phyloP scores from a whole-genome alignment of 257 asterid species.

The Mentha longifolia region DNA sequence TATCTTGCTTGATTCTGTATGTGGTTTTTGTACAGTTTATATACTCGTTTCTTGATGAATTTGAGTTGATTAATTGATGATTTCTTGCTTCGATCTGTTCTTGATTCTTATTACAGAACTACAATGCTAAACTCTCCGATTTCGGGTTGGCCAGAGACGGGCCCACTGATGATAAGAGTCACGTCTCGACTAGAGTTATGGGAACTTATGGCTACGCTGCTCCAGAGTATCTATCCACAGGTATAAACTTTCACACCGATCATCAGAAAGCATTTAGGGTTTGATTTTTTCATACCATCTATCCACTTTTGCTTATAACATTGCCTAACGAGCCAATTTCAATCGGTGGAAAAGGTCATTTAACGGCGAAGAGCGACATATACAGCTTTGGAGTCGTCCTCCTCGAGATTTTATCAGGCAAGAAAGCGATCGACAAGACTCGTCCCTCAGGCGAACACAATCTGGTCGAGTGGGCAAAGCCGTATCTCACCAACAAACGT shows the following conservation, averaged over 20 bases:
- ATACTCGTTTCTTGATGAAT: conserved; percentile 1
- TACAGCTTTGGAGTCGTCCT: conserved; percentile 84
- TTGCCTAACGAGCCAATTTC: conserved; percentile 22
- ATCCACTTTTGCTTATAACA: background rate
- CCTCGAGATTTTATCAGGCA: conserved; percentile 66
- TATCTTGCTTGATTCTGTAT: conserved; percentile 74
- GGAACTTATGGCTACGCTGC: conserved; percentile 79
- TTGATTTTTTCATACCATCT: background rate
- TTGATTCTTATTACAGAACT: conserved; percentile 46
- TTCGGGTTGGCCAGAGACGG: conserved; percentile 83
- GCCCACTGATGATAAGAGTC: conserved; percentile 73
- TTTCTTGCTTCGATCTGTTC: background rate
- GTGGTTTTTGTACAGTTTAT: conserved; percentile 30
- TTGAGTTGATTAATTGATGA: conserved; percentile 15
- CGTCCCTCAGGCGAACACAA: conserved; percentile 70
- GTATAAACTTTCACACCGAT: conserved; percentile 27
- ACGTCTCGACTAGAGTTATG: conserved; percentile 73
- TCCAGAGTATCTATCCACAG: conserved; percentile 72
- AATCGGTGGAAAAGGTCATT: conserved; percentile 49
- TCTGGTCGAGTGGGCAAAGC: conserved; percentile 81
- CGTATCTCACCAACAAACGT: conserved; percentile 66
- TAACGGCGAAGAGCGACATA: conserved; percentile 77
- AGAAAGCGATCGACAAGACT: conserved; percentile 75
- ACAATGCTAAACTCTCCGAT: conserved; percentile 75
- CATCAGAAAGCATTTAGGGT: too few species aligned